Conservation (phyloP, 2,329 filamentous ascomycete genomes). For the Calonectria pauciramosa region DNA sequence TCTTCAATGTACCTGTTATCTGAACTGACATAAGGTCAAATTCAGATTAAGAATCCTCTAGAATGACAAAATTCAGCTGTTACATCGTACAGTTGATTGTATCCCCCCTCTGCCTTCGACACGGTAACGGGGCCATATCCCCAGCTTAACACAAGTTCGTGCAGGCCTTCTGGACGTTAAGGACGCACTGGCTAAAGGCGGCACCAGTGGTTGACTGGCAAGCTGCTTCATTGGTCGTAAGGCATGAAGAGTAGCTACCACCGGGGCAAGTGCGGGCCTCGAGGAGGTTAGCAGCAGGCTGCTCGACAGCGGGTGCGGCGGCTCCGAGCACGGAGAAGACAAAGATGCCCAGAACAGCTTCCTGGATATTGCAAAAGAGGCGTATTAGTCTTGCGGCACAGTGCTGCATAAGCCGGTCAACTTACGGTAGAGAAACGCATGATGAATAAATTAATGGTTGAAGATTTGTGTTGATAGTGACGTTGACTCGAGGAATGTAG, state of each 20-base stretch:
- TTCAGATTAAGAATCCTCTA: background rate
- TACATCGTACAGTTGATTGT: background rate
- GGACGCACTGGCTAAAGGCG: background rate
- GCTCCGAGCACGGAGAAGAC: background rate
- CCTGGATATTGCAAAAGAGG: background rate
- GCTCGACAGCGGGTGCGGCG: background rate
- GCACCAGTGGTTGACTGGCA: background rate
- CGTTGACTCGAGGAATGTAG: background rate
- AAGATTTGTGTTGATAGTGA: background rate
- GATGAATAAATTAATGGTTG: background rate
- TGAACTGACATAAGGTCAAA: background rate
- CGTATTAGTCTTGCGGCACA: background rate
- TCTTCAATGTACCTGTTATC: background rate
- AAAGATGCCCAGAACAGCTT: background rate
- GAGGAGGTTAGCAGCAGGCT: background rate
- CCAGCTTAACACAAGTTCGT: background rate
- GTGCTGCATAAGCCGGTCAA: background rate
- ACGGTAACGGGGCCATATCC: background rate
- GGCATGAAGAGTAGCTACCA: background rate
- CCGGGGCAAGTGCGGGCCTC: background rate
- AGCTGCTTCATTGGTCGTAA: background rate
- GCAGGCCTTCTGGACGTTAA: background rate
- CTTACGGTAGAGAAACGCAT: background rate
- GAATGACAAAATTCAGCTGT: background rate
- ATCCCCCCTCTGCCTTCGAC: background rate